Conservation (phyloP, 306 rosid species). For the Cucurbita maxima region DNA sequence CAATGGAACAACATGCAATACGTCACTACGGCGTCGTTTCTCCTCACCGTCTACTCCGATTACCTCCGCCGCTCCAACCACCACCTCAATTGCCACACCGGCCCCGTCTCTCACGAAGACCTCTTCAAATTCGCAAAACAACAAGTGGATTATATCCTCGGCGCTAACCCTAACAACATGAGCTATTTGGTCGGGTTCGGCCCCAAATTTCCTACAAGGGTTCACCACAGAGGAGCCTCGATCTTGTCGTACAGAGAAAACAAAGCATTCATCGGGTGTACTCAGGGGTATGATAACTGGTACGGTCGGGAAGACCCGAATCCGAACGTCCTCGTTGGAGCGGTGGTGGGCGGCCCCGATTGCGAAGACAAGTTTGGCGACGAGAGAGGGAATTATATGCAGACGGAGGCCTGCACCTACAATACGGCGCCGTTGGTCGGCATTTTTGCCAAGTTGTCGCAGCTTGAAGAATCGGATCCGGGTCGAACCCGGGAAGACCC, state of each 20-base stretch:
- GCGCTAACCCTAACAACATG: conserved; percentile 73
- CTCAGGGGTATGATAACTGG: conserved; percentile 95
- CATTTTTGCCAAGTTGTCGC: conserved; percentile 60
- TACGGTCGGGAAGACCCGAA: conserved; percentile 35
- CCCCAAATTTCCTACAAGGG: conserved; percentile 47
- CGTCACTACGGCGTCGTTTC: conserved; percentile 73
- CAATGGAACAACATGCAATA: conserved; percentile 99
- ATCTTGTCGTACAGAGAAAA: conserved; percentile 58
- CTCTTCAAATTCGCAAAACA: conserved; percentile 46
- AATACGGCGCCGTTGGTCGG: conserved; percentile 86
- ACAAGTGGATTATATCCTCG: conserved; percentile 74
- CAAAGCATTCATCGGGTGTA: conserved; percentile 89
- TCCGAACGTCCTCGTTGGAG: conserved; percentile 74
- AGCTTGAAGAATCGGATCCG: conserved; percentile 22
- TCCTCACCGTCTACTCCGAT: conserved; percentile 62
- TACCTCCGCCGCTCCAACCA: conserved; percentile 36
- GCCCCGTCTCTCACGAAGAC: conserved; percentile 22
- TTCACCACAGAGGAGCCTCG: conserved; percentile 92
- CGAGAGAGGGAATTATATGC: conserved; percentile 63
- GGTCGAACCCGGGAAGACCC: conserved; percentile 12
- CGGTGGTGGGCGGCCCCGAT: conserved; percentile 95
- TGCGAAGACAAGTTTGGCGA: conserved; percentile 53
- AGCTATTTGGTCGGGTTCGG: conserved; percentile 89
- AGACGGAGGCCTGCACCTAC: conserved; percentile 95
- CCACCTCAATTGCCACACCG: conserved; percentile 41